Evolutionary conservation across 2,329 filamentous ascomycete species (phyloP).

Genomic region (Macroventuria anomochaeta): DNA sequence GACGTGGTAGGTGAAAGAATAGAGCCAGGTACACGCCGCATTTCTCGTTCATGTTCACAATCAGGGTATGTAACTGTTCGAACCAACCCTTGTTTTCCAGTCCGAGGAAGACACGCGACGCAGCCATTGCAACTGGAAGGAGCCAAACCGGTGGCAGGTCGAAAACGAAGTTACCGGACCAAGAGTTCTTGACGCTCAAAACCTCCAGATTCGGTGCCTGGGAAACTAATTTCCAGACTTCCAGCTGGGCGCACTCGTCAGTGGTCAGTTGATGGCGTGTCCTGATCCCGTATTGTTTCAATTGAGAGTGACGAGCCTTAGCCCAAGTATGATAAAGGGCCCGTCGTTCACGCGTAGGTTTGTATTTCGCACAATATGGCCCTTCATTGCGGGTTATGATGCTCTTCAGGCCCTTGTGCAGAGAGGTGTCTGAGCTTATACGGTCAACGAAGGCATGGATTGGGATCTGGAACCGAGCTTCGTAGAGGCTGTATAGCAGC

Average conservation of each 20-base stretch:
- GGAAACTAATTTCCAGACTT: neutral
- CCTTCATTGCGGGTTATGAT: neutral
- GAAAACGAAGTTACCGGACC: neutral
- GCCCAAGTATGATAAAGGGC: neutral
- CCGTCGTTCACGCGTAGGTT: neutral
- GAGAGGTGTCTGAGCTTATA: neutral
- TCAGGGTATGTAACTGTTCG: neutral
- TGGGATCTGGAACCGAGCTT: neutral
- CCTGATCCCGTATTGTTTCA: neutral
- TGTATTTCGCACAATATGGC: neutral
- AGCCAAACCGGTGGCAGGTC: neutral
- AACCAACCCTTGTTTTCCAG: neutral
- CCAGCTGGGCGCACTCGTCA: neutral
- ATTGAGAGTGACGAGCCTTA: neutral
- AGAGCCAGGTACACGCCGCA: neutral
- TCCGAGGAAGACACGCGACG: neutral
- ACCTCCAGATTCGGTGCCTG: neutral
- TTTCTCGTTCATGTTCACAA: neutral
- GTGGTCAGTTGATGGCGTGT: neutral
- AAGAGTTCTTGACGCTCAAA: neutral
- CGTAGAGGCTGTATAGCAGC: constrained; percentile 1
- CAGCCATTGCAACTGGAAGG: neutral
- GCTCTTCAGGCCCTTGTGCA: neutral
- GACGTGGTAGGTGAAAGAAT: neutral
- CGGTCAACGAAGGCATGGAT: neutral